Base-by-base conservation (phyloP, 192 early-diverging fungal species). In the Backusella macrospora region DNA sequence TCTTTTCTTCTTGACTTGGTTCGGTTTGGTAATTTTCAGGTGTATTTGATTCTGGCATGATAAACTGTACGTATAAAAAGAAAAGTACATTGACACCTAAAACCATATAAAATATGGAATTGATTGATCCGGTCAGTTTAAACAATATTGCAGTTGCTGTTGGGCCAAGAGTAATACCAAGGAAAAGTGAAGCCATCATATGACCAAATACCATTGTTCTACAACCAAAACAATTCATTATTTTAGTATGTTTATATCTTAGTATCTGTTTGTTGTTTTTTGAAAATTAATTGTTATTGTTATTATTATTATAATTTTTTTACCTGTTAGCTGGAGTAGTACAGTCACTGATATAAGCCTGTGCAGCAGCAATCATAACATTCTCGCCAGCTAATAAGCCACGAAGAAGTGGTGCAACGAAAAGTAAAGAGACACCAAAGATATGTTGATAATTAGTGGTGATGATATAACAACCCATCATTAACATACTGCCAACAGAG, bases 331-430 rank as follows among this genome's bases (percentile, higher is more conserved):
- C 40, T 48, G 73, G 70, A 21, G 62, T 59, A 16, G 80, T 82
- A 18, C 66, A 75, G 66, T 82, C 80, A 16, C 77, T 70, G 5
- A 82, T 69, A 43, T 82, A 82, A 4, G 80, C 76, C 7, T 82
- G 76, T 21, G 71, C 69, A 8, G 76, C 62, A 43, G 80, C 72
- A 12, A 75, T 43, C 7, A 73, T 6, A 13, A 72, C 69, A 15
- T 43, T 63, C 40, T 74, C 73, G 46, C 80, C 77, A n/a, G 70
- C 76, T 13, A 78, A 23, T 4, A 78, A 34, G 3, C 80, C 80
- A 2, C 65, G 73, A 18, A 78, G 5, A 10, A 82, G 10, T 0
- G 80, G 80, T 5, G 70, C 73, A 26, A 82, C 26, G 67, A 73
- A 76, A 16, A 82, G 67, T 6, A 78, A 62, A 14, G 34, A n/a